Evolutionary conservation across 306 rosid species (phyloP), one percentile per base, ranked within the genome.

Genomic region (Erythrophleum fordii): DNA sequence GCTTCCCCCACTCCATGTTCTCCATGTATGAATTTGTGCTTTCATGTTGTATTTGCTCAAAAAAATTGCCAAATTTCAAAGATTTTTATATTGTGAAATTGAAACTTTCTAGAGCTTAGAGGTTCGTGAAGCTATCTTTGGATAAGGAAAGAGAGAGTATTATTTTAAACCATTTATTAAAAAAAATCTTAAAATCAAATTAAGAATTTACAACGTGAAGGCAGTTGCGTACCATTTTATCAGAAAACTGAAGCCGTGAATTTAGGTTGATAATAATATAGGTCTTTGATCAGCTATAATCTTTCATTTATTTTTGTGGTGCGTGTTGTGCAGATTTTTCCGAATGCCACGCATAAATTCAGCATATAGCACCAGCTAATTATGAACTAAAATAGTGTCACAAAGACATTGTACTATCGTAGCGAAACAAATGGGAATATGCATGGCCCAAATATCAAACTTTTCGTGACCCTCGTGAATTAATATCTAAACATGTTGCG

Each of bases 1-100:
- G 89, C 86, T 82, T 74, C 88, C 82, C 86, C 86, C 87, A 65
- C 77, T 80, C 58, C 79, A 79, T 87, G 90, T 80, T 81, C 61
- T 89, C 86, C 55, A 55, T 52, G 37, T 80, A 77, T 79, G 83
- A 85, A 86, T 53, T 84, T 81, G 71, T 80, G 86, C 88, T 82
- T 69, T 6, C 71, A 68, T 84, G 77, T 79, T 85, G 78, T 85
- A 44, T 69, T 71, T 61, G 69, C 82, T 69, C 81, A 59, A 67
- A 51, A n/a, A 77, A 75, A 29, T 77, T 45, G 78, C 79, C 82
- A 78, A 70, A 77, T 59, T 84, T 74, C 82, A 25, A 65, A 66
- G 13, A 72, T 52, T 44, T 44, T 52, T 8, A 39, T 52, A 13
- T 45, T 25, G 17, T 18, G 12, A 76, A 72, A 46, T 44, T 26